A percentile compares a stretch with the other conserved stretches of the same genome.
These are phyloP conservation scores for Thermochaetoides dissita DNA, from an alignment of 2,329 filamentous ascomycete genomes.

Conservation along the genomic window DNA sequence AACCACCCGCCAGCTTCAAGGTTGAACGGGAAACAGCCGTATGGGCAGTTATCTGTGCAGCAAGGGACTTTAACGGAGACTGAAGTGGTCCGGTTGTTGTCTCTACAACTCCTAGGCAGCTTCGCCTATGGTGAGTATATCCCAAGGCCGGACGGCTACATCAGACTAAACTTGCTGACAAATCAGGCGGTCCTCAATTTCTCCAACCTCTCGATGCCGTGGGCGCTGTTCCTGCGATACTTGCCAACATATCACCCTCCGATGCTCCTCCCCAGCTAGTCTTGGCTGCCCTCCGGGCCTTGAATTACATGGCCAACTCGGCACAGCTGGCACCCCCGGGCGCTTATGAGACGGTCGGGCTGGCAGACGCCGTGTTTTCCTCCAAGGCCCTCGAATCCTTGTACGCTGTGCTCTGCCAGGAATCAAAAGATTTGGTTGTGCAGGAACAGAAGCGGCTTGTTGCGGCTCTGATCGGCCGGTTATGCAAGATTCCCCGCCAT, in stretches of 20 bases:
- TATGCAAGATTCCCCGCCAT: constrained; percentile 57
- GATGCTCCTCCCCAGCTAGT: constrained; percentile 53
- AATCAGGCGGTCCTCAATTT: constrained; percentile 63
- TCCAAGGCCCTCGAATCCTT: constrained; percentile 47
- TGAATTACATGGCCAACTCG: constrained; percentile 59
- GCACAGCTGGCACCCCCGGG: constrained; percentile 37
- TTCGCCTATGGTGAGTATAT: constrained; percentile 59
- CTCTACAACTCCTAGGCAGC: constrained; percentile 72
- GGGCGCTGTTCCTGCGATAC: constrained; percentile 52
- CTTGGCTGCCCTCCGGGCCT: constrained; percentile 57
- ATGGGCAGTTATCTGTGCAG: too few species aligned
- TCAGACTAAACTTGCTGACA: too few species aligned
- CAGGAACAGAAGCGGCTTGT: constrained; percentile 51
- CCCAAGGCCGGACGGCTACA: too few species aligned
- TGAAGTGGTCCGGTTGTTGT: constrained; percentile 58
- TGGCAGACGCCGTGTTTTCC: constrained; percentile 54
- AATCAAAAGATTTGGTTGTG: constrained; percentile 33
- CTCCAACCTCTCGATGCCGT: constrained; percentile 59
- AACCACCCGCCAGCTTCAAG: constrained; percentile 20
- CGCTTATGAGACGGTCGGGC: constrained; percentile 28
- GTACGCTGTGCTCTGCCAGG: constrained; percentile 48
- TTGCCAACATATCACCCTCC: constrained; percentile 53
- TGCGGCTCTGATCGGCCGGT: constrained; percentile 37
- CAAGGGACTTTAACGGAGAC: constrained; percentile 30
- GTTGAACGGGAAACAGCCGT: constrained; percentile 26